Evolutionary conservation across 768 basidiomycete species (phyloP).

Genomic region (Lentinula aciculospora): DNA sequence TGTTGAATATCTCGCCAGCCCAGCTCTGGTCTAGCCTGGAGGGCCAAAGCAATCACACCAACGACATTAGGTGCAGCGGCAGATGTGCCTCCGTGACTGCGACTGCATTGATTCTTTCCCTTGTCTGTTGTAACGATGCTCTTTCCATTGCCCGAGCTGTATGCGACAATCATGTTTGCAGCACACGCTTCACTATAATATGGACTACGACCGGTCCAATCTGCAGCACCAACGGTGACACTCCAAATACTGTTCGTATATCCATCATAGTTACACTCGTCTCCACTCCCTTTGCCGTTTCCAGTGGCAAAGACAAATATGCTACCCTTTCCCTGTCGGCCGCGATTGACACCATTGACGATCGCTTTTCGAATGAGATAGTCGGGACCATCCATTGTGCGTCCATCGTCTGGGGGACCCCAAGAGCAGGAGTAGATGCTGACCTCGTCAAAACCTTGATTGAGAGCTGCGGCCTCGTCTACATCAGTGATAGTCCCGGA

Average conservation of each 20-base stretch:
- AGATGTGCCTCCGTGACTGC: constrained; percentile 89
- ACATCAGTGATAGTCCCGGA: constrained; percentile 92
- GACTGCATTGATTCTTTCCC: constrained; percentile 77
- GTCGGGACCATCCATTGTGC: constrained; percentile 90
- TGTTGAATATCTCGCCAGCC: constrained; percentile 97
- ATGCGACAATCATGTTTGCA: constrained; percentile 95
- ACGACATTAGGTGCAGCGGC: constrained; percentile 97
- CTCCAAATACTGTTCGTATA: constrained; percentile 98
- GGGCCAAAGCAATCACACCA: constrained; percentile 86
- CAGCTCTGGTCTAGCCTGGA: constrained; percentile 85
- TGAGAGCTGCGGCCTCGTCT: constrained; percentile 93
- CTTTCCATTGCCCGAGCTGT: constrained; percentile 90
- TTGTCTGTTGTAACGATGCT: constrained; percentile 96
- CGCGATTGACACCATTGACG: constrained; percentile 88
- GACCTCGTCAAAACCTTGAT: constrained; percentile 88
- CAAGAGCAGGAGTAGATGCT: constrained; percentile 96
- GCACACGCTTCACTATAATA: constrained; percentile 96
- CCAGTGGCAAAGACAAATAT: constrained; percentile 97
- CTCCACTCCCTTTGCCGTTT: constrained; percentile 85
- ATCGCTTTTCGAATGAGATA: constrained; percentile 92
- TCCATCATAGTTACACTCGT: constrained; percentile 99
- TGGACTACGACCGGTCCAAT: constrained; percentile 88
- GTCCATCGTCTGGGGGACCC: constrained; percentile 96
- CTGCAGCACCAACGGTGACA: constrained; percentile 90
- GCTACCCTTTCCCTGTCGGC: constrained; percentile 84